Conservation (phyloP, 2,329 filamentous ascomycete genomes). For the Coniochaeta prunicola region DNA sequence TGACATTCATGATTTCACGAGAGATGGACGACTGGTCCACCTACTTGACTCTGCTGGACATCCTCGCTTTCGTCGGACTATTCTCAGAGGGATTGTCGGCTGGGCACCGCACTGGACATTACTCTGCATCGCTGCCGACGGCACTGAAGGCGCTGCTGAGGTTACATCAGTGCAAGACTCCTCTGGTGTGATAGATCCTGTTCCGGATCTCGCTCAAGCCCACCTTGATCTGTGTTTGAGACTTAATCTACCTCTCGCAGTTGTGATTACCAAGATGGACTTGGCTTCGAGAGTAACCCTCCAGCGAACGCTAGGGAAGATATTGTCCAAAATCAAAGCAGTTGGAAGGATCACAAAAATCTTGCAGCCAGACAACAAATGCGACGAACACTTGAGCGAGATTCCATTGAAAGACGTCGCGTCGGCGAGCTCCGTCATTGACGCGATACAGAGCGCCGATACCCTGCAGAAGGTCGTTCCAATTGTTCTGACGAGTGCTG, state of each 20-base stretch:
- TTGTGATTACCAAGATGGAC: slow-evolving; percentile 89
- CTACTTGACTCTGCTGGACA: slow-evolving; percentile 90
- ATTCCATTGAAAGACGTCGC: slow-evolving; percentile 49
- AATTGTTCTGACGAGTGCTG: slow-evolving; percentile 79
- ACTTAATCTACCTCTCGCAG: slow-evolving; percentile 66
- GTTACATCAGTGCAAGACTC: slow-evolving; percentile 27
- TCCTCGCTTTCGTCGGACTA: slow-evolving; percentile 81
- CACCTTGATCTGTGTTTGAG: slow-evolving; percentile 83
- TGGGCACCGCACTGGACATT: slow-evolving; percentile 95
- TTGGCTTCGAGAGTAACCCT: slow-evolving; percentile 68
- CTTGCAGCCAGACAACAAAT: slow-evolving; percentile 49
- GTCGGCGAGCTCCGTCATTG: slow-evolving; percentile 51
- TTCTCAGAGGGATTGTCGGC: slow-evolving; percentile 80
- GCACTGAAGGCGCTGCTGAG: slow-evolving; percentile 45
- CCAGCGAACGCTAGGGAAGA: slow-evolving; percentile 57
- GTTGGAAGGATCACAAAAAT: slow-evolving; percentile 68
- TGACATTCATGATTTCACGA: slow-evolving; percentile 78
- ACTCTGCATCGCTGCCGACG: slow-evolving; percentile 79
- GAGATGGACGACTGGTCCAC: slow-evolving; percentile 71
- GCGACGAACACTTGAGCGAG: slow-evolving; percentile 42
- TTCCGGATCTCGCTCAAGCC: slow-evolving; percentile 61
- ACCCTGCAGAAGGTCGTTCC: slow-evolving; percentile 56
- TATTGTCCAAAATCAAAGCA: slow-evolving; percentile 72
- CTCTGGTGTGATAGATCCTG: slow-evolving; percentile 43
- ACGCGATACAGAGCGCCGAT: slow-evolving; percentile 32